These are phyloP conservation scores for Neurospora sublineolata DNA, from an alignment of 495 filamentous ascomycete species.

Conservation along the genomic window DNA sequence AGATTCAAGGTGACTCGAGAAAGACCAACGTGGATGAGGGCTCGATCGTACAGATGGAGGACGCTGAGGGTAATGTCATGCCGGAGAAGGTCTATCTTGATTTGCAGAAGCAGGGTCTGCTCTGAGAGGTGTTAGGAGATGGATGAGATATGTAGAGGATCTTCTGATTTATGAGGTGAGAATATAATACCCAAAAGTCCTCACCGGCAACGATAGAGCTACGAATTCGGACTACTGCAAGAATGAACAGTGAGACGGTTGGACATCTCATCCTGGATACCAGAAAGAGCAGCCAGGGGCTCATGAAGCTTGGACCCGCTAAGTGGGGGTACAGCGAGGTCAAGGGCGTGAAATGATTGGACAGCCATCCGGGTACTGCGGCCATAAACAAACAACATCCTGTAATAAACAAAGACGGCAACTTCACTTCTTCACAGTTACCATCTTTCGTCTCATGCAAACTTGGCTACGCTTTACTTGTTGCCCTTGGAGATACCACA, in stretches of 20 bases:
- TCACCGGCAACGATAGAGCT: not conserved
- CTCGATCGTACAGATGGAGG: slow-evolving; percentile 94
- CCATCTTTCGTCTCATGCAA: not conserved
- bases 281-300: not conserved
- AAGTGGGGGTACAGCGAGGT: not conserved
- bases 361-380: not conserved
- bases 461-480: not conserved
- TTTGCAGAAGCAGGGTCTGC: slow-evolving; percentile 58
- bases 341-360: not conserved
- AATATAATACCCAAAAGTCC: not conserved
- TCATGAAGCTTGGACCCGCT: not conserved
- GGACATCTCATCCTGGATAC: not conserved
- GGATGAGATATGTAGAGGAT: not conserved
- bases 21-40: slow-evolving; percentile 62
- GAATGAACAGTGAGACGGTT: not conserved
- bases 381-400: not conserved
- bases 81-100: slow-evolving; percentile 95
- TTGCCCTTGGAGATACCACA: not conserved
- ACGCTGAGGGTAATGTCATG: slow-evolving; percentile 95
- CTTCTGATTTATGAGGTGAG: not conserved
- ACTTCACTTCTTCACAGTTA: not conserved
- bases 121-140: slow-evolving; percentile 27
- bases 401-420: not conserved
- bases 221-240: not conserved
- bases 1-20: slow-evolving; percentile 78